phyloP scores from a whole-genome alignment of 2,329 filamentous ascomycete species.

The Nigrospora oryzae region DNA sequence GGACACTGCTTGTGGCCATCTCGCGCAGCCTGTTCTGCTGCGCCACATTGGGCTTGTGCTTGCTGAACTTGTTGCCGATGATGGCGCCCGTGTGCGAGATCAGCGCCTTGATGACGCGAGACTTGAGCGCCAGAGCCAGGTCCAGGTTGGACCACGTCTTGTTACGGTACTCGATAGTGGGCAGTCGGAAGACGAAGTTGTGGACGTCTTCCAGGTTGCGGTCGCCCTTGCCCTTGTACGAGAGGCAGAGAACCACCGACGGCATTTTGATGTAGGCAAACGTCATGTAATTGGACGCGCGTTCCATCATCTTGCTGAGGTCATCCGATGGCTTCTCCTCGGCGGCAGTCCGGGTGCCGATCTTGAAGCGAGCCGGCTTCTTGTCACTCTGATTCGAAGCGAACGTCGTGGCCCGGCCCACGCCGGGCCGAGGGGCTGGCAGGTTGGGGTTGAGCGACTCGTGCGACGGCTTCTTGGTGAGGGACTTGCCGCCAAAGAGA shows the following conservation, averaged over 20 bases:
- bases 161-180: conserved; percentile 90
- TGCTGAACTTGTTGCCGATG: conserved; percentile 92
- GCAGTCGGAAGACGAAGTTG: conserved; percentile 93
- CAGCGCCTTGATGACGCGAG: conserved; percentile 85
- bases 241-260: conserved; percentile 88
- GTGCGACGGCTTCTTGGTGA: conserved; percentile 44
- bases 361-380: conserved; percentile 46
- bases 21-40: conserved; percentile 75
- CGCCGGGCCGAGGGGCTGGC: conserved; percentile 28
- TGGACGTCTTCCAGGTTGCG: conserved; percentile 96
- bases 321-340: conserved; percentile 72
- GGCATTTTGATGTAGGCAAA: conserved; percentile 92
- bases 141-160: conserved; percentile 99
- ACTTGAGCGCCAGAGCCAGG: conserved; percentile 84
- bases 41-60: conserved; percentile 72
- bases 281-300: conserved; percentile 96
- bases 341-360: conserved; percentile 29
- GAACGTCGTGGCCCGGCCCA: conserved; percentile 37
- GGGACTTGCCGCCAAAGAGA: conserved; percentile 39
- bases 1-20: conserved; percentile 68
- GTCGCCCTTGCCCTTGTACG: conserved; percentile 92
- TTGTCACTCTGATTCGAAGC: conserved; percentile 31
- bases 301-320: conserved; percentile 89
- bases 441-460: conserved; percentile 42
- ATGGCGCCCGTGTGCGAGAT: conserved; percentile 95